These are phyloP conservation scores for Zoysia matrella DNA, from an alignment of 202 grass and related monocot genomes.

Conservation along the genomic window DNA sequence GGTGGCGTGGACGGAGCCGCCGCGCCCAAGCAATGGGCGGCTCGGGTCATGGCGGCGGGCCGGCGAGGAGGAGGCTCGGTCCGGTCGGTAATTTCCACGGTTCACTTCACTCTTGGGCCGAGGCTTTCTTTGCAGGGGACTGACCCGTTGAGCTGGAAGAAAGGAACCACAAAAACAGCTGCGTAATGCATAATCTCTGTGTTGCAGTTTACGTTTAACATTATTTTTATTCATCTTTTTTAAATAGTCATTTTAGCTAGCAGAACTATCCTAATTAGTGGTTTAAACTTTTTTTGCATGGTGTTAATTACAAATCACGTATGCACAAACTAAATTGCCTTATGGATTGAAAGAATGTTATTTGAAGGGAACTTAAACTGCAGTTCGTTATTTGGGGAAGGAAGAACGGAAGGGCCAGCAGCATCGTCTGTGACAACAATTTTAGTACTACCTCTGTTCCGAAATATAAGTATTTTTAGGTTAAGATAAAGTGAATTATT, in stretches of 20 bases:
- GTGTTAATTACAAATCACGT: too few species aligned
- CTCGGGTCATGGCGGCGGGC: constrained; percentile 31
- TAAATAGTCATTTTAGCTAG: too few species aligned
- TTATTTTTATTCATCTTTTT: too few species aligned
- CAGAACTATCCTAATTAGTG: too few species aligned
- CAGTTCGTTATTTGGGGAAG: background rate
- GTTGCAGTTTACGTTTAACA: too few species aligned
- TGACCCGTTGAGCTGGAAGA: background rate
- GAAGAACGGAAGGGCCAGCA: background rate
- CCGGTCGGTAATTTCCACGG: background rate
- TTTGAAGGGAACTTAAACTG: background rate
- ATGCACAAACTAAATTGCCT: too few species aligned
- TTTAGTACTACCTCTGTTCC: too few species aligned
- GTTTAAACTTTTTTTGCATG: too few species aligned
- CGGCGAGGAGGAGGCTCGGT: constrained; percentile 11
- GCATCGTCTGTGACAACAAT: background rate
- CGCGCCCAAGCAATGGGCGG: constrained; percentile 40
- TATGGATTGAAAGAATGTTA: background rate
- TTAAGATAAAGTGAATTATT: too few species aligned
- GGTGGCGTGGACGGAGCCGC: constrained; percentile 37
- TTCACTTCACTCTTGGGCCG: background rate
- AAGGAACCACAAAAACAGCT: background rate
- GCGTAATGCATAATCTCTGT: too few species aligned
- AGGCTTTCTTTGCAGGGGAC: too few species aligned
- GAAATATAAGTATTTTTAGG: too few species aligned